These are phyloP conservation scores for Diaporthe batatas DNA, from an alignment of 2,329 filamentous ascomycete genomes.

Conservation along the genomic window DNA sequence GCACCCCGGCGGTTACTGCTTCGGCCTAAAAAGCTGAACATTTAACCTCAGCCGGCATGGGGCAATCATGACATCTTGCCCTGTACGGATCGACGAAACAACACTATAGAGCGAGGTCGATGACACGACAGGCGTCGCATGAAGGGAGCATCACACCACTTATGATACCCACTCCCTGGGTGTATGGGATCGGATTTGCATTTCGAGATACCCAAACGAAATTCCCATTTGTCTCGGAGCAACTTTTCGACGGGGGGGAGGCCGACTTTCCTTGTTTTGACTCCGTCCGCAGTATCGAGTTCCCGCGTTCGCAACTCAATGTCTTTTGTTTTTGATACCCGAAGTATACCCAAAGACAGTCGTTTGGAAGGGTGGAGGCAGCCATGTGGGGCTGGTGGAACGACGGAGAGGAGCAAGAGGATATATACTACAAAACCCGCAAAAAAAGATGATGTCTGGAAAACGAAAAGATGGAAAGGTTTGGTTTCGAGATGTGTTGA, in stretches of 20 bases:
- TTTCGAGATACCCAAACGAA: slow-evolving; percentile 69
- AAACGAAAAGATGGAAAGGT: slow-evolving; percentile 38
- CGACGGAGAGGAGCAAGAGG: slow-evolving; percentile 41
- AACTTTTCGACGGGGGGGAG: slow-evolving; percentile 41
- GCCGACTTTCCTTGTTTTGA: slow-evolving; percentile 43
- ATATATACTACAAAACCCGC: slow-evolving; percentile 38
- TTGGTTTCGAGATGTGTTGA: slow-evolving; percentile 37
- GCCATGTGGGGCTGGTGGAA: slow-evolving; percentile 28
- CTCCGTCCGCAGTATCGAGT: slow-evolving; percentile 41
- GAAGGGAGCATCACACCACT: slow-evolving; percentile 43
- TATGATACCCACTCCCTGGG: slow-evolving; percentile 43
- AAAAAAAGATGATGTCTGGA: slow-evolving; percentile 39
- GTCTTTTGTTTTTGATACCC: slow-evolving; percentile 54
- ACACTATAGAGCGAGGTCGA: slow-evolving; percentile 49
- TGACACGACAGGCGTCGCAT: slow-evolving; percentile 43
- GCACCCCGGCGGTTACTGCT: slow-evolving; percentile 64
- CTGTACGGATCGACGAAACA: slow-evolving; percentile 42
- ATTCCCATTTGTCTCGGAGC: slow-evolving; percentile 55
- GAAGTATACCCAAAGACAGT: slow-evolving; percentile 52
- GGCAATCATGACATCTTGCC: slow-evolving; percentile 44
- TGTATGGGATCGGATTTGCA: slow-evolving; percentile 64
- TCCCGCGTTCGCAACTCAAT: slow-evolving; percentile 47
- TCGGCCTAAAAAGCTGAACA: slow-evolving; percentile 58
- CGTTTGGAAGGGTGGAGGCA: slow-evolving; percentile 42
- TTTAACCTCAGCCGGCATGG: slow-evolving; percentile 43